These are phyloP conservation scores for Coniosporium uncinatum DNA, from an alignment of 2,329 filamentous ascomycete species.

Conservation along the genomic window DNA sequence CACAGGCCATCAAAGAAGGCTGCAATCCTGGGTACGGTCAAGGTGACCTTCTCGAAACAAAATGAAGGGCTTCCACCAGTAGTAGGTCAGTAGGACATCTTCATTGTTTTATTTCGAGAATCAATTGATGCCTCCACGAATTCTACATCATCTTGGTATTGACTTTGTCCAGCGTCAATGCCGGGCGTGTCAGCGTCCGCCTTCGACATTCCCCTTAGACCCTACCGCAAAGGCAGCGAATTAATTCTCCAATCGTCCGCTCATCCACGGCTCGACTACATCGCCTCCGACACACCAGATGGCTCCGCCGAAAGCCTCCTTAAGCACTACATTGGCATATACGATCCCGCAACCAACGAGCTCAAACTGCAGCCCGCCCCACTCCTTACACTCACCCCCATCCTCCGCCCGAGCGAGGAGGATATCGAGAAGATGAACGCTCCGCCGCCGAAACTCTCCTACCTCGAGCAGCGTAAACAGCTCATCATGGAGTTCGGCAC, in stretches of 20 bases:
- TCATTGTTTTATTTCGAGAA: too few species aligned
- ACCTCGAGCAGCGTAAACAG: conserved; percentile 59
- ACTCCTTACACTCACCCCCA: conserved; percentile 48
- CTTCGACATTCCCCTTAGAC: conserved; percentile 36
- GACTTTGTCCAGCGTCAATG: too few species aligned
- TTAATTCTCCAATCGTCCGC: conserved; percentile 56
- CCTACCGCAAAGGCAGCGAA: conserved; percentile 36
- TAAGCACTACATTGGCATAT: conserved; percentile 57
- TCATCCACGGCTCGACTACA: conserved; percentile 55
- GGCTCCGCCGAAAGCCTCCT: conserved; percentile 40
- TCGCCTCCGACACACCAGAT: conserved; percentile 42
- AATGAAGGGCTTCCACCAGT: too few species aligned
- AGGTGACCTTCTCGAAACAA: too few species aligned
- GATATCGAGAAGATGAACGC: conserved; percentile 27
- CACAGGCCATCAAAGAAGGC: conserved; percentile 35
- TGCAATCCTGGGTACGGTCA: too few species aligned
- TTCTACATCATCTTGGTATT: too few species aligned
- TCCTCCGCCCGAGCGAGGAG: conserved; percentile 31
- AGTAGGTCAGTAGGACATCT: too few species aligned
- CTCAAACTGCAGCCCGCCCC: conserved; percentile 49
- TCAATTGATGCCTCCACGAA: too few species aligned
- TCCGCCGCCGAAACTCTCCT: neutral
- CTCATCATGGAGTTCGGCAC: conserved; percentile 79
- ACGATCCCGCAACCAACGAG: conserved; percentile 45
- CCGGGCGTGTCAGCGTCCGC: too few species aligned